Base-by-base conservation (phyloP, 2,329 filamentous ascomycete genomes). In the Coleophoma cylindrospora region DNA sequence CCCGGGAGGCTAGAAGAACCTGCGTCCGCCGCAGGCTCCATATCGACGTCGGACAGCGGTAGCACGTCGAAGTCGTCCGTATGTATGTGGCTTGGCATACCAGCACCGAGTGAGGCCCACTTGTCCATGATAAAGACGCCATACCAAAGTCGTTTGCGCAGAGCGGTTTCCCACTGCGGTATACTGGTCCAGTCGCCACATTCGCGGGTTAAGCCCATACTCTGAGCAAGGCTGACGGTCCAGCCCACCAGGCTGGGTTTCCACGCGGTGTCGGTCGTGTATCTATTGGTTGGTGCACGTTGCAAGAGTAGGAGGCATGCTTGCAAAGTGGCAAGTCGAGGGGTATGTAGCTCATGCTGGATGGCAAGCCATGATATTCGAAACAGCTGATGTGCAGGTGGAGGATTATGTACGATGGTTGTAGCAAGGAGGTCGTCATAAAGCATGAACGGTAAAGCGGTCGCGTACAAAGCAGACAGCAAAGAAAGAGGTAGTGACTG, bases 381-480 rank as follows among this genome's bases (percentile, higher is more conserved):
- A 49, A 65, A 67, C 12, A 68, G 51, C 21, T 59, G 51, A 45
- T 62, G 52, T 17, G 59, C 50, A 6, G 58, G 57, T 32, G 62
- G 63, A 12, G 64, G 62, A n/a, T 57, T 50, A 47, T 65, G 65
- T 36, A 66, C 54, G 37, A 67, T 58, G 17, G 61, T 62, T 4
- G 63, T 61, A 14, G 62, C 57, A 36, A 68, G 60, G 17, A 62
- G 53, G 48, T 72, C 69, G 51, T 73, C 71, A 61, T 71, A 72
- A 6, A 71, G 58, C 48, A 69, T 68, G 50, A 73, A 73, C 4
- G 70, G 68, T n/a, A 73, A 58, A 2, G 70, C 68, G 15, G 70
- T 69, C 11, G 70, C 70, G 48, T 72, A 73, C 15, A 73, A 68
- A 3, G 69, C 69, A 3, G 70, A 66, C 14, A 72, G 57, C 13